phyloP scores from a whole-genome alignment of 2,329 filamentous ascomycete species.

The Fonsecaea nubica region DNA sequence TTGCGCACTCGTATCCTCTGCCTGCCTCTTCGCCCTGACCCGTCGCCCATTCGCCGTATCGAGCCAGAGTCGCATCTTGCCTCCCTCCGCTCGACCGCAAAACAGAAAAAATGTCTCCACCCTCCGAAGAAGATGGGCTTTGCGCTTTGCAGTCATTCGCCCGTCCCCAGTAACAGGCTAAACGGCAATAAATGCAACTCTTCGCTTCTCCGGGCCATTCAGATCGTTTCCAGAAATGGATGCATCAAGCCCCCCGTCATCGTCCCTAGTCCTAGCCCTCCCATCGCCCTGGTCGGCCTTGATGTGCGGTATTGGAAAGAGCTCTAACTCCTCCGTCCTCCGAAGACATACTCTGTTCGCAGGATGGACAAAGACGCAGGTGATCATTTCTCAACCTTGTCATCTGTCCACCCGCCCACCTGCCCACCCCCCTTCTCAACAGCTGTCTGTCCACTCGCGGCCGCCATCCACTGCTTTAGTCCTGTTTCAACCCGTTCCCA shows the following conservation, averaged over 20 bases:
- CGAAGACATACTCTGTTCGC: too few relatives aligned
- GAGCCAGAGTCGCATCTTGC: neutral
- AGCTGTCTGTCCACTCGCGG: slow-evolving; percentile 21
- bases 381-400: slow-evolving; percentile 18
- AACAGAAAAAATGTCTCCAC: neutral
- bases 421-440: slow-evolving; percentile 4
- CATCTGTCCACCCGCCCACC: slow-evolving; percentile 14
- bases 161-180: slow-evolving; percentile 19
- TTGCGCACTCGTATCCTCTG: neutral
- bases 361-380: neutral
- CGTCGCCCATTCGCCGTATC: neutral
- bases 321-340: neutral
- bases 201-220: slow-evolving; percentile 10
- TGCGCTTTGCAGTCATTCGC: slow-evolving; percentile 6
- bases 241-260: slow-evolving; percentile 11
- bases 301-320: too few relatives aligned
- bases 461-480: slow-evolving; percentile 13
- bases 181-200: slow-evolving; percentile 16
- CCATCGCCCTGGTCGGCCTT: too few relatives aligned
- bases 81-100: slow-evolving; percentile 2
- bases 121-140: neutral
- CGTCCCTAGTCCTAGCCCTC: neutral
- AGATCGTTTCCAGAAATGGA: slow-evolving; percentile 12
- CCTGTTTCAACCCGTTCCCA: slow-evolving; percentile 11
- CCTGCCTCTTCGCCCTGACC: neutral